These are phyloP conservation scores for Lophium mytilinum DNA, from an alignment of 495 filamentous ascomycete species.

Conservation along the genomic window DNA sequence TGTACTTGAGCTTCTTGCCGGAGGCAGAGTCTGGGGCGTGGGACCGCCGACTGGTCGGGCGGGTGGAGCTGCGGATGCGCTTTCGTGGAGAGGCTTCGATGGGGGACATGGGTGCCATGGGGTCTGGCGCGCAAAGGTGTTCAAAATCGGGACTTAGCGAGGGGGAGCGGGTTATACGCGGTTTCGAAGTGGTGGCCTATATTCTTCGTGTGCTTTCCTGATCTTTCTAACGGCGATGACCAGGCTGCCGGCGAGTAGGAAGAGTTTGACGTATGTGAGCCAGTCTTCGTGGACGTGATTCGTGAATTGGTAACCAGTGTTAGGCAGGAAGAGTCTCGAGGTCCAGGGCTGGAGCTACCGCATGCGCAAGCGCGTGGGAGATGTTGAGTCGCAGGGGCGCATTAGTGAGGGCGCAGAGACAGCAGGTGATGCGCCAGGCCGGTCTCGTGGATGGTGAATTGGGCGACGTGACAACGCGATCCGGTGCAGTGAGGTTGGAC, in stretches of 20 bases:
- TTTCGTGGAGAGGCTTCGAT: slow-evolving; percentile 15
- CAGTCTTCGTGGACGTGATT: no score
- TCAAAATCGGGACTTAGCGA: no score
- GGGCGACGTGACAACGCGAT: background rate
- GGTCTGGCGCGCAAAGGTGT: no score
- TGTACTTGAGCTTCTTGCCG: slow-evolving; percentile 33
- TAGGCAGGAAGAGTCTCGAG: no score
- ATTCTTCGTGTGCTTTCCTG: no score
- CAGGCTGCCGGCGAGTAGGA: no score
- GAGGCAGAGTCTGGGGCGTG: slow-evolving; percentile 17
- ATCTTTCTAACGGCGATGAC: no score
- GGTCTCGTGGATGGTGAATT: background rate
- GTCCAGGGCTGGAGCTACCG: background rate
- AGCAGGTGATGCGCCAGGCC: background rate
- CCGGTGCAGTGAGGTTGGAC: background rate
- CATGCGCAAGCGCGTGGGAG: slow-evolving; percentile 1
- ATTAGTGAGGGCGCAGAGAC: background rate
- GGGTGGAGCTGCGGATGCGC: slow-evolving; percentile 14
- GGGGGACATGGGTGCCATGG: slow-evolving; percentile 12
- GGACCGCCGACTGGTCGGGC: slow-evolving; percentile 4
- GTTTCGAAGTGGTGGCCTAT: no score
- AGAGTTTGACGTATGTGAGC: no score
- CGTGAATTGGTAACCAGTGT: no score
- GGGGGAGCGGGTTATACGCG: no score
- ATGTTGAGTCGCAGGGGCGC: background rate